Evolutionary conservation across 148 eudicot genomes (phyloP).

Genomic region (Gaultheria prostrata): DNA sequence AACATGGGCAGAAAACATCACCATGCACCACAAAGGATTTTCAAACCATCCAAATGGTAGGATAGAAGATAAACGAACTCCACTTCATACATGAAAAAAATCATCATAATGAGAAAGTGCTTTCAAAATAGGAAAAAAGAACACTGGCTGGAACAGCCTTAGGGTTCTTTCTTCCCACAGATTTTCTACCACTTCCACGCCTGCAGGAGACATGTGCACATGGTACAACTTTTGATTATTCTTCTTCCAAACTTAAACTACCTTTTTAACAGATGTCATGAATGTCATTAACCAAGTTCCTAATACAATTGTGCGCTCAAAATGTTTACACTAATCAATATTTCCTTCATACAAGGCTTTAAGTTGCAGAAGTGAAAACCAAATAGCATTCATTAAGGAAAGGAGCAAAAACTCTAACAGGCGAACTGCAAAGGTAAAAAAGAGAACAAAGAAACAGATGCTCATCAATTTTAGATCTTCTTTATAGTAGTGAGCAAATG

Average conservation of each 20-base stretch:
- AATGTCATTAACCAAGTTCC: neutral
- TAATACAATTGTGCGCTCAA: neutral
- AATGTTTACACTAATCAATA: too few species aligned
- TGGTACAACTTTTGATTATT: neutral
- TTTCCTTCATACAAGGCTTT: conserved; percentile 1
- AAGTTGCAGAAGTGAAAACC: neutral
- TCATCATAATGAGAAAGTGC: neutral
- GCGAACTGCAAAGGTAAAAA: neutral
- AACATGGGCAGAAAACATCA: neutral
- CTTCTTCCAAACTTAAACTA: neutral
- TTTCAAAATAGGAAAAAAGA: neutral
- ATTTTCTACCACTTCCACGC: neutral
- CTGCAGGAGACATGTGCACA: neutral
- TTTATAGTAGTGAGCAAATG: neutral
- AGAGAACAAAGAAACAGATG: neutral
- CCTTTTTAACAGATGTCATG: neutral
- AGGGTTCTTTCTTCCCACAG: neutral
- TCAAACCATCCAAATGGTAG: neutral
- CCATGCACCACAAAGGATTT: neutral
- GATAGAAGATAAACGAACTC: neutral
- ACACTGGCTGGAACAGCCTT: neutral
- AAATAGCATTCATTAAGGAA: neutral
- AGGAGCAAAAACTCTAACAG: neutral
- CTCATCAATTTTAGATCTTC: neutral
- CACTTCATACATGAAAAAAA: neutral